Evolutionary conservation across 305 asterid species (phyloP), one percentile per base, ranked within the genome.

Genomic region (Vinca major): DNA sequence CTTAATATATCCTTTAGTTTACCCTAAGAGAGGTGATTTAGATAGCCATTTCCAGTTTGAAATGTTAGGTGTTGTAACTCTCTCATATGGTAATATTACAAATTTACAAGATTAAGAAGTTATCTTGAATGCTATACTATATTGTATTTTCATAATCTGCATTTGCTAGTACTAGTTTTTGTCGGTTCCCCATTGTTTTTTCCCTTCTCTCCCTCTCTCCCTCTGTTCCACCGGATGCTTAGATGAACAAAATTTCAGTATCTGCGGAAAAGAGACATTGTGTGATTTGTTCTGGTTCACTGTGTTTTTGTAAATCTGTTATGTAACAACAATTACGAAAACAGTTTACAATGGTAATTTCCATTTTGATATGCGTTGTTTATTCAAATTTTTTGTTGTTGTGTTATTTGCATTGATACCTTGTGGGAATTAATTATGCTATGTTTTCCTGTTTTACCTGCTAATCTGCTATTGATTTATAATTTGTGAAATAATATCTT

Each of bases 401-500:
- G n/a, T 61, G 13, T 61, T 61, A 20, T 10, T 45, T 43, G 41
- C 48, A 63, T 56, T 2, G 37, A 12, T 51, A 40, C 19, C 65
- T 21, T 44, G 4, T 63, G 39, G 17, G 26, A 41, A 53, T 17
- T 43, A 44, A 2, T 16, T 21, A 8, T 49, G 52, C 43, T 3
- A 14, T 0, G 21, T 4, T 47, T 17, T 65, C 50, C 33, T 41
- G 6, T 26, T 26, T 41, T 41, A 26, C 63, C 12, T 14, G 45
- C 45, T 41, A 41, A 26, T 60, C 62, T 56, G 56, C 67, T 75
- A 3, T 49, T 61, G 63, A 54, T 26, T 33, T 65, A 26, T 57
- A 64, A 20, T 45, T 68, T 44, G 43, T 56, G 17, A 51, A 66
- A 5, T 69, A 66, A 78, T 70, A 19, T 77, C 76, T 45, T 53